Evolutionary conservation across 1,139 yeast species (phyloP), one percentile per base, ranked within the genome.

Genomic region (Lodderomyces beijingensis): DNA sequence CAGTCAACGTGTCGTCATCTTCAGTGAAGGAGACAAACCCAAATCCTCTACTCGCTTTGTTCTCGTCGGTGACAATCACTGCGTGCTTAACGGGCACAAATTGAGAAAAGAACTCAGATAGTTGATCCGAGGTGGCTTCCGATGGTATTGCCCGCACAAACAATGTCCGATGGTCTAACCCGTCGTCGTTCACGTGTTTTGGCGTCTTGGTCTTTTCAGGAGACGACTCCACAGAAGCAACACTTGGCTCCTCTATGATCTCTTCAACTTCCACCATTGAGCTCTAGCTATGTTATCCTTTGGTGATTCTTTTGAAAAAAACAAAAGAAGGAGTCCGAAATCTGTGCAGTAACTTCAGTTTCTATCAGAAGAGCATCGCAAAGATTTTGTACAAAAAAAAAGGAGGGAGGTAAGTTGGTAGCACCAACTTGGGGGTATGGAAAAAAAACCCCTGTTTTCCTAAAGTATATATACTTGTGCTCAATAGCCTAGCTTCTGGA

Each of bases 61-160:
- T 77, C 10, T 70, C 65, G 53, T 91, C 96, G 30, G 71, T 83
- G 16, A 93, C 98, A 32, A 91, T 75, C 32, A 88, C 93, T 3
- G 97, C 95, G 59, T 91, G 98, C 59, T 83, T 88, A 10, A 91
- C 94, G 4, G 98, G 98, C 1, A 87, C 93, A 57, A 88, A 82
- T 43, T 87, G 87, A 1, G 97, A 83, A 52, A 91, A 91, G 59
- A 71, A 87, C 46, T 82, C 85, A 1, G 91, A 73, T 32, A 88
- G 68, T 47, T 87, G 80, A 38, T 87, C 95, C 16, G 81, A 76
- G 1, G 93, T 82, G 5, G 89, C 94, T 33, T 77, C 82, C 40
- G 70, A 65, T 1, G 97, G 97, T 33, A 91, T 67, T 4, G 88
- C 72, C 41, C 96, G 74, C 20, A 91, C 93, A 54, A 89, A 91